phyloP scores from a whole-genome alignment of 2,329 filamentous ascomycete species.

The Fusarium austroafricanum region DNA sequence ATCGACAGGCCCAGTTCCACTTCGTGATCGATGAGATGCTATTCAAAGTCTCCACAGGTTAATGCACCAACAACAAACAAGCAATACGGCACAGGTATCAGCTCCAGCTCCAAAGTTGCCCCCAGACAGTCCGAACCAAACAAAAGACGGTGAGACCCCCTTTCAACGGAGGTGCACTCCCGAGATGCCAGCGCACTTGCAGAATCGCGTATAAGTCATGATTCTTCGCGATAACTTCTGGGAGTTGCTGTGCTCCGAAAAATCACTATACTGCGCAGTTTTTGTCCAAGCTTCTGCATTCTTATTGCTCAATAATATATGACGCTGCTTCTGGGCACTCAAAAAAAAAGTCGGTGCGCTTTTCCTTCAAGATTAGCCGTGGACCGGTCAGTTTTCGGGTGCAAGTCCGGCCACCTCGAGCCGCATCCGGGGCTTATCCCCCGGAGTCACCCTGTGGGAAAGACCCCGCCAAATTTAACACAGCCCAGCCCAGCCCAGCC shows the following conservation, averaged over 20 bases:
- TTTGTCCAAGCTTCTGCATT: conserved; percentile 6
- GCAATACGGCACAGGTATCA: conserved; percentile 26
- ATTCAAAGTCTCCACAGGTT: conserved; percentile 27
- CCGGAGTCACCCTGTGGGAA: conserved; percentile 30
- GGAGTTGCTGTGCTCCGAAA: neutral
- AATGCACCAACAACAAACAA: conserved; percentile 35
- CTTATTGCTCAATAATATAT: conserved; percentile 1
- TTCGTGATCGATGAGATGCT: conserved; percentile 12
- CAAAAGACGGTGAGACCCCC: conserved; percentile 40
- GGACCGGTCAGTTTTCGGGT: conserved; percentile 6
- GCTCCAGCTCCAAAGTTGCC: conserved; percentile 12
- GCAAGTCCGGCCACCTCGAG: conserved; percentile 17
- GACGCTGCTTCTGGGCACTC: conserved; percentile 3
- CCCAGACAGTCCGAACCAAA: neutral
- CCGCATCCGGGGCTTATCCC: conserved; percentile 33
- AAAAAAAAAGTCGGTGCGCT: conserved; percentile 14
- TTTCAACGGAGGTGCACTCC: conserved; percentile 28
- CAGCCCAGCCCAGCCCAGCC: neutral
- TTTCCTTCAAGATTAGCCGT: conserved; percentile 13
- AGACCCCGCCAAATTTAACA: conserved; percentile 22
- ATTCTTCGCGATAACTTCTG: neutral
- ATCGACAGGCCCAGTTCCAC: conserved; percentile 13
- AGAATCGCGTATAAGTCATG: conserved; percentile 19
- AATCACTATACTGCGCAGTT: neutral
- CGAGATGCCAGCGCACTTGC: conserved; percentile 23